A percentile compares a stretch with the other conserved stretches of the same genome.
These are phyloP conservation scores for Syncephalastrum racemosum DNA, from an alignment of 371 early-diverging fungal species.

Conservation along the genomic window DNA sequence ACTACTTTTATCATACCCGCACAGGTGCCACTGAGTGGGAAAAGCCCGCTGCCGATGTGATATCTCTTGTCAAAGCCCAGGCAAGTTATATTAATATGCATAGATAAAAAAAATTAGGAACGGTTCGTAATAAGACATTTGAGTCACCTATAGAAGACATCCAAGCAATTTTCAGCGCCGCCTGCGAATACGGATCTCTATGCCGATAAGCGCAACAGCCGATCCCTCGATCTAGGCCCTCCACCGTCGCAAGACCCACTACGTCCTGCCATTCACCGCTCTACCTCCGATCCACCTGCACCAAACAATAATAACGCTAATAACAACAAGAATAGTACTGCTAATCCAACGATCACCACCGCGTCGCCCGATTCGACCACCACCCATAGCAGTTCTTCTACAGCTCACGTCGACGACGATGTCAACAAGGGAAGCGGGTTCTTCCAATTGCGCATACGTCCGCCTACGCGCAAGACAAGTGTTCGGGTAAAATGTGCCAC, in stretches of 20 bases:
- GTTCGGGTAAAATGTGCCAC: background rate
- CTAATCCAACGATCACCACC: slow-evolving; percentile 5
- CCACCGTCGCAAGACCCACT: slow-evolving; percentile 5
- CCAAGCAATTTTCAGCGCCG: background rate
- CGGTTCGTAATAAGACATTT: no score
- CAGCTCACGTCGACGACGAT: no score
- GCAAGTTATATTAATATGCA: slow-evolving; percentile 29
- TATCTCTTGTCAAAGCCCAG: slow-evolving; percentile 76
- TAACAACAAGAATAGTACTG: no score
- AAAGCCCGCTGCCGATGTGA: slow-evolving; percentile 67
- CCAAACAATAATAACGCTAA: no score
- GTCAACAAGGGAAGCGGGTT: no score
- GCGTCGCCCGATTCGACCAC: no score
- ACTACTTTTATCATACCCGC: slow-evolving; percentile 88
- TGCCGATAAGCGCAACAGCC: slow-evolving; percentile 22
- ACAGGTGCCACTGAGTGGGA: slow-evolving; percentile 87
- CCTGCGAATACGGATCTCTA: slow-evolving; percentile 4
- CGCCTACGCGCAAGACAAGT: slow-evolving; percentile 1
- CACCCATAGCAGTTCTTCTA: no score
- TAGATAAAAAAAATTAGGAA: no score
- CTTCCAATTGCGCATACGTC: background rate
- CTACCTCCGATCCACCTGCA: slow-evolving; percentile 16
- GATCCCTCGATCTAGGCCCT: slow-evolving; percentile 21
- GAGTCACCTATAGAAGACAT: background rate
- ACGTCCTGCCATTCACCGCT: slow-evolving; percentile 9